phyloP scores from a whole-genome alignment of 371 early-diverging fungal species.

The Mortierella polycephala region DNA sequence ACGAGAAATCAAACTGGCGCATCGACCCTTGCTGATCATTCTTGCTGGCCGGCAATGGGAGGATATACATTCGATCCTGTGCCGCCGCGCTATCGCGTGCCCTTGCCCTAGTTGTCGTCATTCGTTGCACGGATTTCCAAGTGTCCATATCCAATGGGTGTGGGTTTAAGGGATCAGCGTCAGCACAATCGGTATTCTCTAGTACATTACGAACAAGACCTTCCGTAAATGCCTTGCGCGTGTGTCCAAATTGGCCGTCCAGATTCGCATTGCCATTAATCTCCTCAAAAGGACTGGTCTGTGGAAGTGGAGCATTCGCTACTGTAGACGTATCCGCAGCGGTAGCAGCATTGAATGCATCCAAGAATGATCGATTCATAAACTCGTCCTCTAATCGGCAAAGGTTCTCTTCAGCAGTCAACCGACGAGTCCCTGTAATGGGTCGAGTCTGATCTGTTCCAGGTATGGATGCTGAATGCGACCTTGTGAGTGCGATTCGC shows the following conservation, averaged over 20 bases:
- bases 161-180: not conserved
- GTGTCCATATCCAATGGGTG: not conserved
- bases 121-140: slow-evolving; percentile 1
- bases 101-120: slow-evolving; percentile 18
- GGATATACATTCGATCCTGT: not conserved
- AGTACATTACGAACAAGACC: not conserved
- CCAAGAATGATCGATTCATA: slow-evolving; percentile 15
- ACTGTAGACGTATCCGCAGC: not conserved
- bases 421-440: not conserved
- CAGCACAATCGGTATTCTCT: not conserved
- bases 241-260: too few species aligned
- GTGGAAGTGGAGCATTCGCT: not conserved
- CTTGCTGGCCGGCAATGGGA: not conserved
- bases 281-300: too few species aligned
- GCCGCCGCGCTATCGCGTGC: slow-evolving; percentile 1
- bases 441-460: not conserved
- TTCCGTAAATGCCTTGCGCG: not conserved
- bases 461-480: not conserved
- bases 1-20: slow-evolving; percentile 32
- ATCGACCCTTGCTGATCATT: not conserved
- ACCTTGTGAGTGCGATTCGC: not conserved
- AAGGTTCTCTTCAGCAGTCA: slow-evolving; percentile 3
- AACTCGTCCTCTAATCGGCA: slow-evolving; percentile 12
- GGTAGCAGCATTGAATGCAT: slow-evolving; percentile 8
- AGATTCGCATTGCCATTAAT: too few species aligned